phyloP scores from a whole-genome alignment of 1,139 yeast species.

The Debaryomyces robertsiae region DNA sequence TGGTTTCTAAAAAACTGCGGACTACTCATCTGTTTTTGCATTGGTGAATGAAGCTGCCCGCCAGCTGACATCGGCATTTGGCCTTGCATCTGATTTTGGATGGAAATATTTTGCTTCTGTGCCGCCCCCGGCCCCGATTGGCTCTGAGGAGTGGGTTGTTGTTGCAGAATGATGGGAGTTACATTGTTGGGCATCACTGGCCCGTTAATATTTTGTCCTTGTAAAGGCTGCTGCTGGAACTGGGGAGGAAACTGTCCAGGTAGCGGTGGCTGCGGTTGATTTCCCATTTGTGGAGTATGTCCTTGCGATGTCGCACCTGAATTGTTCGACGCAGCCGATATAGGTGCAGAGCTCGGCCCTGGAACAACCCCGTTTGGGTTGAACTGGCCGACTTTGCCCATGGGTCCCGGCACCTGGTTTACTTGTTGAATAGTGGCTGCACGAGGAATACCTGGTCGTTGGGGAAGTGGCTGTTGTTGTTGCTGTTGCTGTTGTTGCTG shows the following conservation, averaged over 20 bases:
- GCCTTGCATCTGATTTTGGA: conserved; percentile 10
- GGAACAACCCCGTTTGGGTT: conserved; percentile 17
- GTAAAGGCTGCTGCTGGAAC: conserved; percentile 16
- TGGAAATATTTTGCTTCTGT: conserved; percentile 9
- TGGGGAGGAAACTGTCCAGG: conserved; percentile 14
- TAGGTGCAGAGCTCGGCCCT: conserved; percentile 31
- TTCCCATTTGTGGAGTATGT: conserved; percentile 34
- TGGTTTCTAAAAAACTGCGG: conserved; percentile 7
- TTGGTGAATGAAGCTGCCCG: conserved; percentile 12
- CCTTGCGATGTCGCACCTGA: conserved; percentile 27
- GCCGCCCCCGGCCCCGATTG: conserved; percentile 21
- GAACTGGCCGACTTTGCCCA: conserved; percentile 11
- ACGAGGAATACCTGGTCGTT: conserved; percentile 27
- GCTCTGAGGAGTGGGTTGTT: conserved; percentile 25
- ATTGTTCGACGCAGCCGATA: conserved; percentile 21
- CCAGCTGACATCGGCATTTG: conserved; percentile 11
- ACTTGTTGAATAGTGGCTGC: conserved; percentile 23
- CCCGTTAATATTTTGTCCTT: conserved; percentile 11
- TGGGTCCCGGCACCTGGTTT: conserved; percentile 12
- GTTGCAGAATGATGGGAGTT: conserved; percentile 21
- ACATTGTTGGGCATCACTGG: conserved; percentile 12
- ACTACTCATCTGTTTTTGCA: conserved; percentile 10
- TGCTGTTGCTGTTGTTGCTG: conserved; percentile 13
- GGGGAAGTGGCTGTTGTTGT: conserved; percentile 16
- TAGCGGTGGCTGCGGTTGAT: conserved; percentile 25